Percentiles rank a stretch among this genome's conserved stretches.
phyloP scores from a whole-genome alignment of 805 yeast species.

The Dipodascus albidus region DNA sequence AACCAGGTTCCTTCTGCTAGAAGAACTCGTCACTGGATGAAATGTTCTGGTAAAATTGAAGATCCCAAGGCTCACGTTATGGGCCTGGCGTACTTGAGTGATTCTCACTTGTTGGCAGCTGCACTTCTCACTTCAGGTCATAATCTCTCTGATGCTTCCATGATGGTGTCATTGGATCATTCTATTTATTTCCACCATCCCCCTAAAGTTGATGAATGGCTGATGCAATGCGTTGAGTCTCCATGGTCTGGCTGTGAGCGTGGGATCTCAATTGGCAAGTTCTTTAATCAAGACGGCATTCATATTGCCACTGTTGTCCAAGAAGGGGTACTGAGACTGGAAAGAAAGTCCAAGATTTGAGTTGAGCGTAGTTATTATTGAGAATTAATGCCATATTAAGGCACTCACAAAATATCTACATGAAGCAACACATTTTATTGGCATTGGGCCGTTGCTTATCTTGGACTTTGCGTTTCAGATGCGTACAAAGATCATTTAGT shows the following conservation, averaged over 20 bases:
- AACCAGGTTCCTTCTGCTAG: conserved; percentile 6
- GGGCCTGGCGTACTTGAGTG: conserved; percentile 10
- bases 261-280: conserved; percentile 46
- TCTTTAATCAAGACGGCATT: conserved; percentile 37
- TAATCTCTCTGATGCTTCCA: conserved; percentile 7
- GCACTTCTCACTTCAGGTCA: conserved; percentile 6
- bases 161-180: conserved; percentile 49
- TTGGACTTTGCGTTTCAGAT: too few species aligned
- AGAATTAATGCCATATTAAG: too few species aligned
- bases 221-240: conserved; percentile 37
- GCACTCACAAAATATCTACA: too few species aligned
- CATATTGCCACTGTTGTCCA: conserved; percentile 53
- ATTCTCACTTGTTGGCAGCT: conserved; percentile 10
- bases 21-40: conserved; percentile 8
- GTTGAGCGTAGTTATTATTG: too few species aligned
- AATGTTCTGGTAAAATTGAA: conserved; percentile 7
- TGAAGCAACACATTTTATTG: too few species aligned
- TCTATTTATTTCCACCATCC: conserved; percentile 51
- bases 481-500: too few species aligned
- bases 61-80: conserved; percentile 8
- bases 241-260: conserved; percentile 41
- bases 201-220: conserved; percentile 39
- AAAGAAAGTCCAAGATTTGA: neutral
- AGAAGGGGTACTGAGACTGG: conserved; percentile 40
- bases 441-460: too few species aligned